Evolutionary conservation across 2,329 filamentous ascomycete species (phyloP).

Genomic region (Alternaria sp.): DNA sequence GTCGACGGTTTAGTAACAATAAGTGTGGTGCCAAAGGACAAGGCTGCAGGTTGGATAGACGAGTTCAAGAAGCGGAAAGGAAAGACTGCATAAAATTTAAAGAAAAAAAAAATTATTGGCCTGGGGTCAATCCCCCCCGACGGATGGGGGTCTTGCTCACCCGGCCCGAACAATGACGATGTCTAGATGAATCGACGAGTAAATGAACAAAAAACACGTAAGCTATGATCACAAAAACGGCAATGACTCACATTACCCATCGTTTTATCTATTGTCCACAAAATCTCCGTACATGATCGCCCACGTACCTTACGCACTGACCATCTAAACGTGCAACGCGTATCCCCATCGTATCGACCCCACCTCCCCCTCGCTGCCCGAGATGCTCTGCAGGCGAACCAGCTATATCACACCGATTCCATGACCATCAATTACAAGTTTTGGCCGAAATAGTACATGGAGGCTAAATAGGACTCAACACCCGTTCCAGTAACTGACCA

Average conservation of each 20-base stretch:
- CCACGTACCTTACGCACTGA: neutral
- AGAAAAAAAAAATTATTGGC: neutral
- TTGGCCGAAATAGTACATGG: neutral
- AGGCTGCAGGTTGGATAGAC: constrained; percentile 77
- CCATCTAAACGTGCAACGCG: constrained; percentile 3
- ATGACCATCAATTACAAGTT: neutral
- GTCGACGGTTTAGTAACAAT: constrained; percentile 85
- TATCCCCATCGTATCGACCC: neutral
- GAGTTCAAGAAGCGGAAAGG: constrained; percentile 79
- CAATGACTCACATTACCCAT: neutral
- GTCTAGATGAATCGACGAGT: neutral
- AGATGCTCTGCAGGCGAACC: neutral
- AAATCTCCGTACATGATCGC: constrained; percentile 6
- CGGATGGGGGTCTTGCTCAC: neutral
- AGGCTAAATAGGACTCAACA: neutral
- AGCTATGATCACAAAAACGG: neutral
- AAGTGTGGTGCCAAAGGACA: constrained; percentile 77
- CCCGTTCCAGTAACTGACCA: neutral
- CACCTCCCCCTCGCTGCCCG: neutral
- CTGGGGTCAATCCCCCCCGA: neutral
- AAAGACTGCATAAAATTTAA: constrained; percentile 16
- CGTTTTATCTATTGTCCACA: neutral
- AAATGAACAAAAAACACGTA: neutral
- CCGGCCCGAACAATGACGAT: constrained; percentile 3
- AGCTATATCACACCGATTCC: neutral